These are phyloP conservation scores for Fusarium decemcellulare DNA, from an alignment of 2,329 filamentous ascomycete genomes.

Conservation along the genomic window DNA sequence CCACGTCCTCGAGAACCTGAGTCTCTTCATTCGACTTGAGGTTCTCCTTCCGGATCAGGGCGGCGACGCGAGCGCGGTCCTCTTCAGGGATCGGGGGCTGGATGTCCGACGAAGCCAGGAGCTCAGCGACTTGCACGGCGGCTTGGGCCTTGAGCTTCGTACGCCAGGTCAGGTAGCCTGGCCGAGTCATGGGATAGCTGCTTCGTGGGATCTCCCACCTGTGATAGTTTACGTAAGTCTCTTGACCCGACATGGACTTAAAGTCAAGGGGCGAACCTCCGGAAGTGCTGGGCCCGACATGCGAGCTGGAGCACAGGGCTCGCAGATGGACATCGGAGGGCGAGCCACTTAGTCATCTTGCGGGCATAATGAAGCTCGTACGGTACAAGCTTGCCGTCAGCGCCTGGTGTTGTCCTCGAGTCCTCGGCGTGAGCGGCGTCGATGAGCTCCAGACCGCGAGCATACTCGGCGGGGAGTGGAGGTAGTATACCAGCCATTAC, in stretches of 20 bases:
- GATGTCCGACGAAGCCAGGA: conserved; percentile 59
- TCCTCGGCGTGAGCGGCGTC: conserved; percentile 71
- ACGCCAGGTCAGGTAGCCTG: conserved; percentile 87
- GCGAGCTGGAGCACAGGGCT: conserved; percentile 80
- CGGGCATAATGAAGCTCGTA: conserved; percentile 88
- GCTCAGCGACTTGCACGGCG: conserved; percentile 66
- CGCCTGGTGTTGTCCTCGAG: conserved; percentile 56
- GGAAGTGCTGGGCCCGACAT: conserved; percentile 87
- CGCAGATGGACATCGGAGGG: conserved; percentile 70
- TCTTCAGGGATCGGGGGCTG: conserved; percentile 57
- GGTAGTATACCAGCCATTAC: conserved; percentile 43
- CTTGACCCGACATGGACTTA: neutral
- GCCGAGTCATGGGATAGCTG: conserved; percentile 80
- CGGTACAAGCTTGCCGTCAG: conserved; percentile 65
- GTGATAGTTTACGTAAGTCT: neutral
- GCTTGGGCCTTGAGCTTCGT: conserved; percentile 79
- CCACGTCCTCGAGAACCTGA: conserved; percentile 86
- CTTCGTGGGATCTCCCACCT: conserved; percentile 85
- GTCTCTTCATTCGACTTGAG: conserved; percentile 73
- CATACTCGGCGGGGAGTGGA: conserved; percentile 57
- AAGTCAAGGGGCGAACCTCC: conserved; percentile 61
- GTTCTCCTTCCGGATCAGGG: conserved; percentile 85
- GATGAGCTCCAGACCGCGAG: conserved; percentile 74
- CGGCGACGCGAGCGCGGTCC: conserved; percentile 74
- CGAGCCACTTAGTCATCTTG: conserved; percentile 83